phyloP scores from a whole-genome alignment of 257 asterid species.

The Linderniella brevidens region DNA sequence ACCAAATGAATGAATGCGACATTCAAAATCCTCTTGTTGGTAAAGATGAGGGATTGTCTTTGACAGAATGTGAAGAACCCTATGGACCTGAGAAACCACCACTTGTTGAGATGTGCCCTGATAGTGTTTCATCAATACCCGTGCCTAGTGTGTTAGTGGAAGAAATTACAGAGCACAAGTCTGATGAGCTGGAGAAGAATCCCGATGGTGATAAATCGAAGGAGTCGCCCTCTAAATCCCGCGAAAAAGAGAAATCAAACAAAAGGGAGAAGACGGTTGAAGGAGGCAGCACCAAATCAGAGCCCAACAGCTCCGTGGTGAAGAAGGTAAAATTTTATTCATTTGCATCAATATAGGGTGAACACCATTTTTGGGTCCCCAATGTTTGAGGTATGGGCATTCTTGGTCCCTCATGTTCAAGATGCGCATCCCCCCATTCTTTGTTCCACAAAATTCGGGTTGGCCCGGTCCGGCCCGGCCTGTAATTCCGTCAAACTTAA shows the following conservation, averaged over 20 bases:
- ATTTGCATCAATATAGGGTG: not conserved
- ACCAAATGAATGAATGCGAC: slow-evolving; percentile 7
- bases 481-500: no score
- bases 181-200: not conserved
- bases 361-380: no score
- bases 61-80: slow-evolving; percentile 79
- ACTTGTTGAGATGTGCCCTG: slow-evolving; percentile 37
- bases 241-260: slow-evolving; percentile 16
- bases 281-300: slow-evolving; percentile 26
- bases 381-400: no score
- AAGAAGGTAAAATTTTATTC: slow-evolving; percentile 23
- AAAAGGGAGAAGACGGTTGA: slow-evolving; percentile 25
- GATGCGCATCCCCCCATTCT: no score
- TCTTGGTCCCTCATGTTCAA: no score
- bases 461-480: no score
- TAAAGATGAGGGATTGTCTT: slow-evolving; percentile 36
- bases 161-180: slow-evolving; percentile 14
- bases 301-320: slow-evolving; percentile 17
- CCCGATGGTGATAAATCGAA: slow-evolving; percentile 14
- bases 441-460: no score
- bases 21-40: slow-evolving; percentile 21
- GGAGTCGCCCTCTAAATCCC: slow-evolving; percentile 18
- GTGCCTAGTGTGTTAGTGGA: slow-evolving; percentile 17
- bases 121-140: slow-evolving; percentile 19
- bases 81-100: slow-evolving; percentile 87